These are phyloP conservation scores for Paramarasmius palmivorus DNA, from an alignment of 1,284 basidiomycete genomes.

Conservation along the genomic window DNA sequence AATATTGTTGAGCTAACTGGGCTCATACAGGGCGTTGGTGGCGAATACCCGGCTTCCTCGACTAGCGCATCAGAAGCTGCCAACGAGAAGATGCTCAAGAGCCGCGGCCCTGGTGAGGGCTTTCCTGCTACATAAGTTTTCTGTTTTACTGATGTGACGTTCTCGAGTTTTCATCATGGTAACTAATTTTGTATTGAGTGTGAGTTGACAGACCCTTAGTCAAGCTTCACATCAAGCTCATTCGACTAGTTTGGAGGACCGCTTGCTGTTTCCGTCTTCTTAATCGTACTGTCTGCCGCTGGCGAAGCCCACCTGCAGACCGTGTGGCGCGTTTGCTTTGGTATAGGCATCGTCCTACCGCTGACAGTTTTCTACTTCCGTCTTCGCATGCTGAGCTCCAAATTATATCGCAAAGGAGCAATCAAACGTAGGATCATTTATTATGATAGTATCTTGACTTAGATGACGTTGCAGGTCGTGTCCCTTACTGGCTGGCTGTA, in stretches of 20 bases:
- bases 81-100: slow-evolving; percentile 65
- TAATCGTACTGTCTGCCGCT: slow-evolving; percentile 70
- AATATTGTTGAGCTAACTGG: neutral
- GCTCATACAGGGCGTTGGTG: slow-evolving; percentile 59
- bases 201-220: slow-evolving; percentile 16
- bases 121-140: slow-evolving; percentile 3
- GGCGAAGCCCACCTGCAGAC: slow-evolving; percentile 66
- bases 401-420: slow-evolving; percentile 64
- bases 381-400: slow-evolving; percentile 69
- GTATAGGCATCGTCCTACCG: slow-evolving; percentile 69
- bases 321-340: slow-evolving; percentile 79
- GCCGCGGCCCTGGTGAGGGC: slow-evolving; percentile 63
- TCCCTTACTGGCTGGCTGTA: slow-evolving; percentile 65
- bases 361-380: slow-evolving; percentile 74
- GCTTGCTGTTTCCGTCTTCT: slow-evolving; percentile 68
- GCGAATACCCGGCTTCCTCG: slow-evolving; percentile 74
- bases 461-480: slow-evolving; percentile 37
- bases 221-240: neutral
- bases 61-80: slow-evolving; percentile 59
- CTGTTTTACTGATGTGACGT: slow-evolving; percentile 10
- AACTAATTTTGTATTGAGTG: slow-evolving; percentile 64
- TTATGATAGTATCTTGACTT: neutral
- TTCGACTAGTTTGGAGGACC: slow-evolving; percentile 60
- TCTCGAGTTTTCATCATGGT: slow-evolving; percentile 67
- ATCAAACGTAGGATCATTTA: slow-evolving; percentile 51